Base-by-base conservation (phyloP, 441 rosid genomes). In the Pelargonium cotyledonis region DNA sequence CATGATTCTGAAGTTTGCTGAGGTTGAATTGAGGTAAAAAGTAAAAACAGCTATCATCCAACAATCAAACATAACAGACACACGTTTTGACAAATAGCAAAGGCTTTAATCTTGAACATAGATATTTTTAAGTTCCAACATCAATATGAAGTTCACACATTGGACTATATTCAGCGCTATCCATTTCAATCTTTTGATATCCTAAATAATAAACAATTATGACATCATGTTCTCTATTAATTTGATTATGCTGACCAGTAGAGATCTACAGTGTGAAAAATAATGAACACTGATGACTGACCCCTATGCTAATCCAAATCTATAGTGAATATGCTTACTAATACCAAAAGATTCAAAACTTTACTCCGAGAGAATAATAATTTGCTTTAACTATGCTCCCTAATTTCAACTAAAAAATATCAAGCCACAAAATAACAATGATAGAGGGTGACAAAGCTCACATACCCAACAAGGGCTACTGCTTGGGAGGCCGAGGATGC, bases 381-480 rank as follows among this genome's bases (percentile, higher is more conserved):
- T 43, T 43, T 43, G 12, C 5, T 43, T 8, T 2, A 43, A 43
- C 47, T 43, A 8, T 10, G 47, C 12, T 10, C 35, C 15, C 3
- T 2, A 49, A 35, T 35, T 5, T 49, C 57, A 4, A 5, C 57
- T 49, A 0, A 35, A 35, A 35, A 35, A 35, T 5, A 35, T 35
- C 40, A 35, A 4, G 2, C 40, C n/a, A 49, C 63, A 58, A 19
- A 55, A 19, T 6, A 19, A 58, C 63, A 0, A 58, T 29, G 19
- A 58, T 21, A 7, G 14, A 58, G 23, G 11, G 23, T 26, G 31
- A 8, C 2, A 16, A 19, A 58, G 31, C 63, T 58, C 4, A 74
- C 87, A 68, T 86, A 95, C 99, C 99, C 99, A 47, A 86, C 83
- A 73, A 95, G 85, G 4, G 92, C 74, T 62, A 88, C 89, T 5